Evolutionary conservation across 352 stramenopile species (phyloP).

Genomic region (Pythium volutum): DNA sequence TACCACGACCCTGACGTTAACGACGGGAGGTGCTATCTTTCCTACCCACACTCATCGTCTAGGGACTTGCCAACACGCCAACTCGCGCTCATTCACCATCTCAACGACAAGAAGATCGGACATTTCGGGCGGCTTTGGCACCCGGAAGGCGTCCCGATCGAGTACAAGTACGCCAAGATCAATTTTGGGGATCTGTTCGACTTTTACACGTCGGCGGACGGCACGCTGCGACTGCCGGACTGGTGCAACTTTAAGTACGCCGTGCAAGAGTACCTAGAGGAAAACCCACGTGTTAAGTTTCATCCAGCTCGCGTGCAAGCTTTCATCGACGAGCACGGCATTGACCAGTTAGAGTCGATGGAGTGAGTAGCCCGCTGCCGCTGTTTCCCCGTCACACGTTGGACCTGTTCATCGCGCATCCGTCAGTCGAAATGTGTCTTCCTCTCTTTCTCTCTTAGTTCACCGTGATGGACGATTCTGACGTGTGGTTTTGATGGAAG

Average conservation of each 20-base stretch:
- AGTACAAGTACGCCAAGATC: neutral
- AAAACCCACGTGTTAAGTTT: neutral
- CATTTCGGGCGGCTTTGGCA: neutral
- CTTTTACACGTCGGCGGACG: constrained; percentile 1
- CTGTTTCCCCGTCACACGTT: too few relatives aligned
- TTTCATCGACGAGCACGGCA: neutral
- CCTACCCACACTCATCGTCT: too few relatives aligned
- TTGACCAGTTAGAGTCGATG: constrained; percentile 1
- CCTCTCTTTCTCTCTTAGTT: too few relatives aligned
- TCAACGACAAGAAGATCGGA: constrained; percentile 5
- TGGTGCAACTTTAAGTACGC: neutral
- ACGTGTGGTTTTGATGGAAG: too few relatives aligned
- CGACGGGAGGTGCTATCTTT: too few relatives aligned
- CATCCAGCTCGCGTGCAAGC: constrained; percentile 3
- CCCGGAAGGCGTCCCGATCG: neutral
- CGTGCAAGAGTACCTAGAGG: neutral
- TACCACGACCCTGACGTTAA: too few relatives aligned
- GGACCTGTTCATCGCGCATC: too few relatives aligned
- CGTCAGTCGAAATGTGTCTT: too few relatives aligned
- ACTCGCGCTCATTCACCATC: neutral
- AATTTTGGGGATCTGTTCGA: constrained; percentile 4
- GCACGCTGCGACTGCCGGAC: neutral
- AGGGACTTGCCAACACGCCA: too few relatives aligned
- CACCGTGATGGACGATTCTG: too few relatives aligned
- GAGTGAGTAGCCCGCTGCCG: neutral